phyloP scores from a whole-genome alignment of 768 basidiomycete genomes.

The Leccinum uliginosum region DNA sequence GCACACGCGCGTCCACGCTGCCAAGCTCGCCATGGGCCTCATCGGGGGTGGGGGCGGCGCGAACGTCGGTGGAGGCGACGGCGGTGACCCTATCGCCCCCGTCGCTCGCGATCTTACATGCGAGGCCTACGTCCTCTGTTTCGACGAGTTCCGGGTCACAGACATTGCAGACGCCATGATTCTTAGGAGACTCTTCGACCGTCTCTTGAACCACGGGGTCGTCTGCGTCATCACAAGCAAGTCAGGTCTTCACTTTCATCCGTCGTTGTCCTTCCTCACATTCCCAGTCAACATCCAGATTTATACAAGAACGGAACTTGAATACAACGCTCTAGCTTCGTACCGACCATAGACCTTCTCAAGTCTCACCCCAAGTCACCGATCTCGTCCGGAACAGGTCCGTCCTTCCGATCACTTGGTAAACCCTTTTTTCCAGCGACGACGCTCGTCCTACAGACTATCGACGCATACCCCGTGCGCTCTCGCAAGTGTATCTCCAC shows the following conservation, averaged over 20 bases:
- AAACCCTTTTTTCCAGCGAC: neutral
- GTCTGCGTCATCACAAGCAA: conserved; percentile 97
- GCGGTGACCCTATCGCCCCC: conserved; percentile 78
- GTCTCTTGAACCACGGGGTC: conserved; percentile 82
- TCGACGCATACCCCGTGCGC: conserved; percentile 84
- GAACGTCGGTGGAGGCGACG: conserved; percentile 25
- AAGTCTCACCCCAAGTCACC: conserved; percentile 78
- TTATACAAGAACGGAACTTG: conserved; percentile 98
- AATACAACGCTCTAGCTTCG: conserved; percentile 93
- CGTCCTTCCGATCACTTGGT: conserved; percentile 10
- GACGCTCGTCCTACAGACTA: conserved; percentile 60
- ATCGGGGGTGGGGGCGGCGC: conserved; percentile 35
- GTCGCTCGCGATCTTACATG: conserved; percentile 84
- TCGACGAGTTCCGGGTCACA: conserved; percentile 99
- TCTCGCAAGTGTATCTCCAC: conserved; percentile 92
- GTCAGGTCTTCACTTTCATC: conserved; percentile 42
- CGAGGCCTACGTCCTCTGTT: conserved; percentile 84
- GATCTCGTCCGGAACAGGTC: conserved; percentile 95
- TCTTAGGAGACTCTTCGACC: conserved; percentile 81
- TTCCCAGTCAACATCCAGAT: conserved; percentile 85
- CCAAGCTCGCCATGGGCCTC: conserved; percentile 67
- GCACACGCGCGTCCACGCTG: conserved; percentile 84
- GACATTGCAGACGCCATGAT: conserved; percentile 99
- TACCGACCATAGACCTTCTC: conserved; percentile 92
- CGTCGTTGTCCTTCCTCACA: neutral